Evolutionary conservation across 106 monocot species (phyloP), one percentile per base, ranked within the genome.

Genomic region (Dactylorhiza incarnata): DNA sequence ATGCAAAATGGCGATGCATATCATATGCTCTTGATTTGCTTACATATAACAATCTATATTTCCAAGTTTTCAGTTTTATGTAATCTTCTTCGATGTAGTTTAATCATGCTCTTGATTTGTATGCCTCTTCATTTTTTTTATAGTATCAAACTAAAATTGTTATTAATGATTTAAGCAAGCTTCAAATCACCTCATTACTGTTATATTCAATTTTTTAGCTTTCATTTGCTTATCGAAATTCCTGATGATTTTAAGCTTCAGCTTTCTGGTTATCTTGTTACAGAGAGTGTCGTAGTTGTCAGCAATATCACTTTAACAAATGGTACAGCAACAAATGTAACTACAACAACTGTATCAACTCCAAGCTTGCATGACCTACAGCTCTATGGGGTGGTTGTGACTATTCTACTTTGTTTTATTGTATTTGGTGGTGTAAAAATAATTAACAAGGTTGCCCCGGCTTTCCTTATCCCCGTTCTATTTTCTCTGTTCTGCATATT

Each of bases 391-490:
- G 72, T 97, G 73, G 54, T 97, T 59, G 89, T 94, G 75, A 97
- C 93, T 22, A 94, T 97, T 73, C 86, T 97, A 16, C 83, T 97
- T 17, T 93, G 93, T 67, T 97, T 97, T 81, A 87, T 97, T 73
- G 96, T 97, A 51, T 97, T 97, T 91, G 96, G 96, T 68, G 96
- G 96, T 68, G 96, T 97, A 48, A 97, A 97, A 69, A 97, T 94
- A 22, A 97, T 97, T 46, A 97, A 97, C 73, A 90, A 78, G 73
- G 93, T 97, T 71, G 96, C 96, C 67, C 96, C 96, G 49, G 93
- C 96, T 62, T 91, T 97, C 80, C 81, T 97, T 26, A 82, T 97
- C 25, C 86, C 96, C 45, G 96, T 94, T 5, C 74, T 97, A 9
- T 91, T 93, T 82, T 97, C 96, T 9, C 76, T 97, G 52, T 81